These are phyloP conservation scores for Nadsonia fulvescens DNA, from an alignment of 805 yeast genomes.

Conservation along the genomic window DNA sequence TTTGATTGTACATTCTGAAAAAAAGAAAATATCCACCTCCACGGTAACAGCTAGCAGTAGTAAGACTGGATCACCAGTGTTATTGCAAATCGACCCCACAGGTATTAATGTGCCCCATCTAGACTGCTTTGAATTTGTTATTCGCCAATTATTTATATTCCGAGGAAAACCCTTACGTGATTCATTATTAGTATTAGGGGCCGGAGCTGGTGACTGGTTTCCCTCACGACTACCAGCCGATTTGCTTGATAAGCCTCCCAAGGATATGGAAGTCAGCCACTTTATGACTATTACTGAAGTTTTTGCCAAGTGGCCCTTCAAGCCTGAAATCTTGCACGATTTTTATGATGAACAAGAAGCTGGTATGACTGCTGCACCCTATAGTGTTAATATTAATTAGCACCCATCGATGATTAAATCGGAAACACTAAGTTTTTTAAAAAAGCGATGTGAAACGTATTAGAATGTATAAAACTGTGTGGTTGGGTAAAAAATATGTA, in stretches of 20 bases:
- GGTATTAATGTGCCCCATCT: constrained; percentile 24
- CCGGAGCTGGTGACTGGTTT: constrained; percentile 45
- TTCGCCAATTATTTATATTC: constrained; percentile 38
- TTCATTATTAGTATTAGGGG: constrained; percentile 43
- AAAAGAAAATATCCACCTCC: no score
- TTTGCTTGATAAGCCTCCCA: constrained; percentile 27
- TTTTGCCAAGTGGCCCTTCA: constrained; percentile 72
- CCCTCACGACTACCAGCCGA: constrained; percentile 17
- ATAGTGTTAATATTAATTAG: no score
- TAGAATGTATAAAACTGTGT: no score
- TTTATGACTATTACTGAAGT: constrained; percentile 29
- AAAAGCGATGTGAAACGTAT: no score
- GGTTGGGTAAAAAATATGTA: no score
- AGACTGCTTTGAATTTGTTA: constrained; percentile 49
- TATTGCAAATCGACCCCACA: constrained; percentile 40
- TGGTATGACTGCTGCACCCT: no score
- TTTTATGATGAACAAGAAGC: constrained; percentile 26
- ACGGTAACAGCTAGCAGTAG: no score
- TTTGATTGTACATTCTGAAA: no score
- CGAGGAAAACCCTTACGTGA: constrained; percentile 27
- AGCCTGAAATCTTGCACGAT: constrained; percentile 36
- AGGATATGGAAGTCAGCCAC: constrained; percentile 37
- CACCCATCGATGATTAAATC: no score
- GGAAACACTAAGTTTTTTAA: no score
- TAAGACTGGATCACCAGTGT: no score